Percentiles rank a stretch among this genome's conserved stretches.
Evolutionary conservation across 2,329 filamentous ascomycete genomes (phyloP).

Genomic region (Fusarium sp.): DNA sequence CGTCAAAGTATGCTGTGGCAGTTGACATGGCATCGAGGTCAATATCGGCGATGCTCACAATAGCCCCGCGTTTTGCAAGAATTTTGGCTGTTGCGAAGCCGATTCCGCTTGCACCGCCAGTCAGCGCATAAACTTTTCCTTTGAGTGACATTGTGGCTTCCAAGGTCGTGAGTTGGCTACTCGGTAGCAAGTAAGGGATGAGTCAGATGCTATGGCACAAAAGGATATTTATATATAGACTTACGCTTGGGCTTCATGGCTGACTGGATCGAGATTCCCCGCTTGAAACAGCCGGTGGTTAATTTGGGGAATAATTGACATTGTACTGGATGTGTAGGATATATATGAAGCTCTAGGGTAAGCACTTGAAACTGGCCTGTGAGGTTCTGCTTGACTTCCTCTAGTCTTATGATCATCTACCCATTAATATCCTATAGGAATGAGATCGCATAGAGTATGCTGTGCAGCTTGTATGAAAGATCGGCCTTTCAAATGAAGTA

Average conservation of each 20-base stretch:
- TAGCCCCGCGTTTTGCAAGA: constrained; percentile 48
- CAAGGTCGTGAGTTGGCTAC: not conserved
- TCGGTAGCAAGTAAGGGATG: not conserved
- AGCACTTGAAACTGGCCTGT: too few species aligned
- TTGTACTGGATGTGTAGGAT: not conserved
- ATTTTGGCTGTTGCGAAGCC: constrained; percentile 52
- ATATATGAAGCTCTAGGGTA: not conserved
- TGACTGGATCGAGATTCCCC: constrained; percentile 10
- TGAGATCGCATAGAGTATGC: not conserved
- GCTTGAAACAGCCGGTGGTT: constrained; percentile 4
- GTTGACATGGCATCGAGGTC: constrained; percentile 41
- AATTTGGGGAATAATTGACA: constrained; percentile 16
- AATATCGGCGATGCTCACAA: constrained; percentile 52
- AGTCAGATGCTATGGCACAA: not conserved
- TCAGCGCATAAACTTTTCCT: constrained; percentile 51
- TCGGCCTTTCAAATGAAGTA: not conserved
- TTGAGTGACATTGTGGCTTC: constrained; percentile 39
- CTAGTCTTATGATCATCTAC: not conserved
- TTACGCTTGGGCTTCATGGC: not conserved
- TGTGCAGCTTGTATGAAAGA: not conserved
- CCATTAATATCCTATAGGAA: not conserved
- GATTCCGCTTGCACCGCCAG: constrained; percentile 55
- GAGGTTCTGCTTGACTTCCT: not conserved
- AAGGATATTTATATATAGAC: not conserved
- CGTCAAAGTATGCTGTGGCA: constrained; percentile 44